Percentiles rank a stretch among this genome's conserved stretches.
Evolutionary conservation across 306 rosid species (phyloP).

Genomic region (Prunus salicina): DNA sequence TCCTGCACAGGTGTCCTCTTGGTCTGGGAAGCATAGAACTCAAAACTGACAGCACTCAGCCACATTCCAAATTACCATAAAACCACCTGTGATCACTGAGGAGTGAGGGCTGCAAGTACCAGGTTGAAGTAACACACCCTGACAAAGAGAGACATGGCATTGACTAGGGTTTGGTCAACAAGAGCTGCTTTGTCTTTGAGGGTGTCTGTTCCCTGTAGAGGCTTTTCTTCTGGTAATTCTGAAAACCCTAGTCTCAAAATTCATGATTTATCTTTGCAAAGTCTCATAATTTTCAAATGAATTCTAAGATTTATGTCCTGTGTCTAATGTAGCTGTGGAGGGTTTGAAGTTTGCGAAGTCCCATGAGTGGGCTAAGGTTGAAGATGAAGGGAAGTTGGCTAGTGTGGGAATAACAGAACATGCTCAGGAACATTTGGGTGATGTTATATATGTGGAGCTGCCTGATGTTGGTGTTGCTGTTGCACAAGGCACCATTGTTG

Average conservation of each 20-base stretch:
- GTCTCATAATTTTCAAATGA: no score
- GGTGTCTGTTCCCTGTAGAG: not conserved
- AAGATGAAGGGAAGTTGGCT: constrained; percentile 11
- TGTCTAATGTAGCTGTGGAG: not conserved
- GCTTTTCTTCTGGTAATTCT: constrained; percentile 18
- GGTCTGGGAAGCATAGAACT: no score
- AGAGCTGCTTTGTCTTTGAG: not conserved
- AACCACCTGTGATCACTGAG: no score
- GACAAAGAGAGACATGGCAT: not conserved
- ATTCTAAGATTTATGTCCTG: not conserved
- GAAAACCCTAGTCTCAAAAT: not conserved
- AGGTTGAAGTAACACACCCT: no score
- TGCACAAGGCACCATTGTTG: not conserved
- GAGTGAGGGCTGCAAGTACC: no score
- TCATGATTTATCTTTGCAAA: no score
- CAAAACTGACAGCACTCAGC: no score
- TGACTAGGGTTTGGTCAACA: not conserved
- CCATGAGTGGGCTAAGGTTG: constrained; percentile 16
- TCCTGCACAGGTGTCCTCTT: no score
- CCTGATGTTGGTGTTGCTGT: constrained; percentile 12
- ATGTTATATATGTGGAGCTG: constrained; percentile 1
- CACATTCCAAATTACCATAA: no score
- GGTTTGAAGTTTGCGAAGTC: not conserved
- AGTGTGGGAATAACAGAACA: constrained; percentile 5
- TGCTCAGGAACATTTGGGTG: constrained; percentile 11